phyloP scores from a whole-genome alignment of 75 land plant species.

The Isoetes taiwanensis region DNA sequence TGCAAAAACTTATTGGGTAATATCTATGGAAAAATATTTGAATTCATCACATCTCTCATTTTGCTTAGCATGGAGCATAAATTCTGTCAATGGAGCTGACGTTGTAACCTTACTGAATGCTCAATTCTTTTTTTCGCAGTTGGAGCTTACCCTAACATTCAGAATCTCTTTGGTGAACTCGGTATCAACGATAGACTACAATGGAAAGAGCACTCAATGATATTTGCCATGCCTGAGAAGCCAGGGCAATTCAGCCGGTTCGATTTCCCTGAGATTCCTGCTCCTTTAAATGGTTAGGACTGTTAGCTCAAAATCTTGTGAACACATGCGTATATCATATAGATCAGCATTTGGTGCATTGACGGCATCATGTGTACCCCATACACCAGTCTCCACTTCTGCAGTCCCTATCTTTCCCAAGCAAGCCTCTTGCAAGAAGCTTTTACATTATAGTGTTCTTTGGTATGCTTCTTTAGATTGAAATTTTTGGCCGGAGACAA shows the following conservation, averaged over 20 bases:
- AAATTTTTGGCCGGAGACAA: too few relatives aligned
- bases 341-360: too few relatives aligned
- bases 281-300: conserved; percentile 96
- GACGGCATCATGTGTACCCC: too few relatives aligned
- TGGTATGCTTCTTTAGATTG: too few relatives aligned
- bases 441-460: too few relatives aligned
- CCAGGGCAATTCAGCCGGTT: conserved; percentile 97
- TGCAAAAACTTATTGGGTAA: background rate
- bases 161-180: conserved; percentile 90
- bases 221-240: conserved; percentile 95
- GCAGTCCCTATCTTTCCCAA: too few relatives aligned
- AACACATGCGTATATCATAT: background rate
- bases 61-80: background rate
- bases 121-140: conserved; percentile 30
- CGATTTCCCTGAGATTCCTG: conserved; percentile 91
- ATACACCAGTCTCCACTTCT: too few relatives aligned
- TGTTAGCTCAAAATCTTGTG: background rate
- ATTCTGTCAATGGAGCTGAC: background rate
- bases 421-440: too few relatives aligned
- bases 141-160: conserved; percentile 97
- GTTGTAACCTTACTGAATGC: background rate
- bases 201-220: conserved; percentile 99
- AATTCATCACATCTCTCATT: background rate
- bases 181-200: conserved; percentile 96
- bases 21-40: background rate